Conservation (phyloP, 768 basidiomycete genomes). For the Tylopilus cervinicoccineus region DNA sequence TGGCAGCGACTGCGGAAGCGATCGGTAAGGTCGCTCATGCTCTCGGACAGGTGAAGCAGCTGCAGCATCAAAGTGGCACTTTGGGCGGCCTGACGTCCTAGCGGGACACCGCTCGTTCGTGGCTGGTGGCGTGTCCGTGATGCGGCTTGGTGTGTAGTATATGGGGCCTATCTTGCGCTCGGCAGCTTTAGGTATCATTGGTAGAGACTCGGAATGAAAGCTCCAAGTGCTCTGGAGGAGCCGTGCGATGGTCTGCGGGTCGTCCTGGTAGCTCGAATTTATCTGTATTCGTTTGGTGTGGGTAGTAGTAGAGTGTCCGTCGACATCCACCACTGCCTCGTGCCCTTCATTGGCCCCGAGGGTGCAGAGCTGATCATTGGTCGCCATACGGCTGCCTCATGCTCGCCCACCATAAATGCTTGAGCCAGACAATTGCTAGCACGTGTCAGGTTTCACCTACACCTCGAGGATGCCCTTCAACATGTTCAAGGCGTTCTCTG, state of each 20-base stretch:
- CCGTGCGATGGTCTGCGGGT: neutral
- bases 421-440: conserved; percentile 5
- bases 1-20: conserved; percentile 63
- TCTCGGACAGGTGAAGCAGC: conserved; percentile 52
- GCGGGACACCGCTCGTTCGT: neutral
- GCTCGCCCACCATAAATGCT: conserved; percentile 28
- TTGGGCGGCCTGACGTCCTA: conserved; percentile 15
- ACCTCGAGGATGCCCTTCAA: conserved; percentile 34
- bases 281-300: too few relatives aligned
- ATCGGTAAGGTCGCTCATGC: conserved; percentile 64
- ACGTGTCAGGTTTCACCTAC: conserved; percentile 14
- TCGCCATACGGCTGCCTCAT: conserved; percentile 31
- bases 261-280: conserved; percentile 3
- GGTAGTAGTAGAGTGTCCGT: too few relatives aligned
- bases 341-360: conserved; percentile 2
- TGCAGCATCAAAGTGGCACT: conserved; percentile 39
- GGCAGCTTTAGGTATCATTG: neutral
- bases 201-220: neutral
- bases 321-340: conserved; percentile 1
- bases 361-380: conserved; percentile 1
- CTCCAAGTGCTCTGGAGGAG: neutral
- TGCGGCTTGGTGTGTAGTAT: conserved; percentile 5
- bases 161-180: neutral
- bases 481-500: conserved; percentile 34
- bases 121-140: conserved; percentile 11